phyloP scores from a whole-genome alignment of 768 basidiomycete species.

The Tricholoma furcatifolium region DNA sequence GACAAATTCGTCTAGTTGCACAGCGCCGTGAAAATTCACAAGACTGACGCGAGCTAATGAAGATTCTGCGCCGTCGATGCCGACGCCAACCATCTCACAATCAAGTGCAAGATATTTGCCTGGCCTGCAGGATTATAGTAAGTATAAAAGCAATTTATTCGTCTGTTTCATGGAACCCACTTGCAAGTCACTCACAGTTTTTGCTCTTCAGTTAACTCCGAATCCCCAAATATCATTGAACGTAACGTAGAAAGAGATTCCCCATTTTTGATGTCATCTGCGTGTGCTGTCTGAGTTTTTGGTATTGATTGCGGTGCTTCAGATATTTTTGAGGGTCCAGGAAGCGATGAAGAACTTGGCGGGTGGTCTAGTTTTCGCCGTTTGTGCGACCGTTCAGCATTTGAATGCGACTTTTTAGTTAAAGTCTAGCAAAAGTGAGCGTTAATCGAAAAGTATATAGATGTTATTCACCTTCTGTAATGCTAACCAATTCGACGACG shows the following conservation, averaged over 20 bases:
- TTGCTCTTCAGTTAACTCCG: constrained; percentile 39
- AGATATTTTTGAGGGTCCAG: constrained; percentile 1
- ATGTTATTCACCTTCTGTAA: constrained; percentile 45
- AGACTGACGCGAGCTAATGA: constrained; percentile 86
- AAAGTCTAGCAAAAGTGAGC: constrained; percentile 10
- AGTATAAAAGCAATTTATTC: neutral
- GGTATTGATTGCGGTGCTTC: constrained; percentile 1
- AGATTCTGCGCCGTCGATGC: constrained; percentile 76
- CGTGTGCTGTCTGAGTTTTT: neutral
- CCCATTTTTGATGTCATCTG: constrained; percentile 38
- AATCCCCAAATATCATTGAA: constrained; percentile 51
- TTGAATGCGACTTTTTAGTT: constrained; percentile 11
- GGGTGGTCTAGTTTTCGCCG: constrained; percentile 27
- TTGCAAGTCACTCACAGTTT: constrained; percentile 38
- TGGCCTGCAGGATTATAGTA: constrained; percentile 36
- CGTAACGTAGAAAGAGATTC: constrained; percentile 47
- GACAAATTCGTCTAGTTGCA: constrained; percentile 84
- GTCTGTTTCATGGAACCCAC: constrained; percentile 1
- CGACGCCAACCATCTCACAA: constrained; percentile 99
- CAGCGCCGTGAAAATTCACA: constrained; percentile 84
- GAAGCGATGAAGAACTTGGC: constrained; percentile 5
- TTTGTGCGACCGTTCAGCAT: constrained; percentile 20
- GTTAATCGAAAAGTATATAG: neutral
- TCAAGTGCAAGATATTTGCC: constrained; percentile 84
- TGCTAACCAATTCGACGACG: constrained; percentile 62